Base-by-base conservation (phyloP, 164 flowering plant genomes). In the Tetrastigma voinierianum region DNA sequence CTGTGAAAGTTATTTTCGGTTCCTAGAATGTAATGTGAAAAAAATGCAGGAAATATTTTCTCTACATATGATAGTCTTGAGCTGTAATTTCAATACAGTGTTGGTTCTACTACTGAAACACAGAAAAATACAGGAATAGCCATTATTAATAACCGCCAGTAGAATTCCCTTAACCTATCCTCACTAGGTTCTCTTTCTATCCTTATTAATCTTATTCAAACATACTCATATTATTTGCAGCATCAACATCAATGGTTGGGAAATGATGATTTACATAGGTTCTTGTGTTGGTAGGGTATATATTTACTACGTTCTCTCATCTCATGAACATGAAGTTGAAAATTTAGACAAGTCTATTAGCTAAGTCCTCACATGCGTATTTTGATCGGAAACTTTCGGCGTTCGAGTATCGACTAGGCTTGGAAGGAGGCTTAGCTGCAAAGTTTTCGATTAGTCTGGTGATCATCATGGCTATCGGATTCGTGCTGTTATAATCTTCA, bases 261-360 rank as follows among this genome's bases (percentile, higher is more conserved):
- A 81, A 75, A 72, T 86, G 83, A 88, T 86, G 93, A 78, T 88
- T 32, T n/a, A n/a, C n/a, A n/a, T n/a, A n/a, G n/a, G n/a, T n/a
- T n/a, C n/a, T n/a, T n/a, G n/a, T n/a, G n/a, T n/a, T n/a, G n/a
- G 78, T 76, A 57, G 58, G 84, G 84, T 81, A 76, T 81, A 76
- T 64, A 23, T 32, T 21, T 7, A 4, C 48, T 17, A n/a, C n/a
- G 44, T 51, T 3, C 20, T 9, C 8, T 10, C 5, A 3, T 12
- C 20, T 20, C 19, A n/a, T 19, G 45, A 23, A 16, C 46, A 8
- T 46, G 20, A 15, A 25, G 24, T 18, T 45, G 14, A 59, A 32
- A 4, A 21, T 15, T 12, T 47, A 44, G 3, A 7, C 15, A 45
- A 9, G 18, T 45, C 15, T 14, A 13, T 8, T n/a, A 2, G 1